Evolutionary conservation across 179 eudicot genomes (phyloP).

Genomic region (Beta lomatogona): DNA sequence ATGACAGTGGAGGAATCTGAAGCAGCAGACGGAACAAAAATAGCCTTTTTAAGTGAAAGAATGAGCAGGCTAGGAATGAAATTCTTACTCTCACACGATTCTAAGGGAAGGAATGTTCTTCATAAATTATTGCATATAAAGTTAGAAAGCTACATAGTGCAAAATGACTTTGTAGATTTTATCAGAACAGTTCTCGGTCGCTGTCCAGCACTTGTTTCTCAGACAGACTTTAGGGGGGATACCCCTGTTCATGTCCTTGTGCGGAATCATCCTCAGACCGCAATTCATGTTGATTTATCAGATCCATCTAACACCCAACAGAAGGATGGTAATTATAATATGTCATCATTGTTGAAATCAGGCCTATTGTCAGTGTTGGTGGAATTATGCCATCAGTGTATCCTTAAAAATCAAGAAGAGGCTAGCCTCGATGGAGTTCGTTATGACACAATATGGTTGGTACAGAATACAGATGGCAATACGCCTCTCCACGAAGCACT

Average conservation of each 20-base stretch:
- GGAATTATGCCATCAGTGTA: not conserved
- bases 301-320: not conserved
- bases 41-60: not conserved
- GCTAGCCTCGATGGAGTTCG: not conserved
- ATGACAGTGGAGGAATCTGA: slow-evolving; percentile 5
- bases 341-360: not conserved
- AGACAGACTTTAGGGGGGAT: not conserved
- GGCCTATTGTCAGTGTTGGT: not conserved
- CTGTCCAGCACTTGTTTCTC: slow-evolving; percentile 9
- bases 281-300: not conserved
- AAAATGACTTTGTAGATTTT: slow-evolving; percentile 1
- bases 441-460: slow-evolving; percentile 6
- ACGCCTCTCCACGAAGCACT: slow-evolving; percentile 15
- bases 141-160: not conserved
- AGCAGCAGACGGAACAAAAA: not conserved
- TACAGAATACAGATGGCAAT: not conserved
- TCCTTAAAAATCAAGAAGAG: not conserved
- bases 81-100: not conserved
- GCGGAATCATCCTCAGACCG: not conserved
- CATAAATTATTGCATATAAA: not conserved
- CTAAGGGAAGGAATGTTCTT: slow-evolving; percentile 7
- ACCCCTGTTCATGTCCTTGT: slow-evolving; percentile 20
- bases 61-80: not conserved
- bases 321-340: not conserved
- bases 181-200: not conserved